Conservation (phyloP, 2,329 filamentous ascomycete species). For the Sporothrix luriei region DNA sequence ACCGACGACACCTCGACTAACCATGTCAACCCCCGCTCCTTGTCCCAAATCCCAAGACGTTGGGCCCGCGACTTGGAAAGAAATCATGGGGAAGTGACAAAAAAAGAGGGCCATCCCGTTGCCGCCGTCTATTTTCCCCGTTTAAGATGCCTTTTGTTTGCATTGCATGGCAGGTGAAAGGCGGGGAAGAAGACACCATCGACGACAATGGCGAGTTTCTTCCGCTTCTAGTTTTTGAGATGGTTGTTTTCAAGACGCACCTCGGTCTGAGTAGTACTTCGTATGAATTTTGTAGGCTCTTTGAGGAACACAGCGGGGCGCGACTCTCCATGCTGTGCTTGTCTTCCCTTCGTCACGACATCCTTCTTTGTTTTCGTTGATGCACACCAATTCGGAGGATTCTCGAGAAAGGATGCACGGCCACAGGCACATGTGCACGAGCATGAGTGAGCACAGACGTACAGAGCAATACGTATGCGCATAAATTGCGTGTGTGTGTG, state of each 20-base stretch:
- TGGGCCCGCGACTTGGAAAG: background rate
- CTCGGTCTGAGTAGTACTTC: background rate
- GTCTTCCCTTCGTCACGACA: conserved; percentile 8
- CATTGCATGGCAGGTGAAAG: background rate
- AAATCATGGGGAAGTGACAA: background rate
- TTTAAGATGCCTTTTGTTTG: background rate
- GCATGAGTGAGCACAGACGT: conserved; percentile 8
- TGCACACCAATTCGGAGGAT: background rate
- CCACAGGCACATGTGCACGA: background rate
- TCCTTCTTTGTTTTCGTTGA: background rate
- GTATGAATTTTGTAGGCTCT: too few species aligned
- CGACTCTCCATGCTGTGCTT: background rate
- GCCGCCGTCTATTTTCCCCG: background rate
- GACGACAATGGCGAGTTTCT: background rate
- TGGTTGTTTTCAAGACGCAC: background rate
- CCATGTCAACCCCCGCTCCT: conserved; percentile 2
- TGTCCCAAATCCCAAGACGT: background rate
- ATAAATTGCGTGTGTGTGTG: background rate
- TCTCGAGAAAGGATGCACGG: conserved; percentile 2
- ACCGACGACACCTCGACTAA: background rate
- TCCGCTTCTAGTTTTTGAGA: background rate
- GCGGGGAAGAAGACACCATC: background rate
- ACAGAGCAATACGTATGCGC: background rate
- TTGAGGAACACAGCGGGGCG: background rate
- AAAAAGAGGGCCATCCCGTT: background rate